Conservation (phyloP, 1,139 yeast genomes). For the Trichomonascaceae sp. region DNA sequence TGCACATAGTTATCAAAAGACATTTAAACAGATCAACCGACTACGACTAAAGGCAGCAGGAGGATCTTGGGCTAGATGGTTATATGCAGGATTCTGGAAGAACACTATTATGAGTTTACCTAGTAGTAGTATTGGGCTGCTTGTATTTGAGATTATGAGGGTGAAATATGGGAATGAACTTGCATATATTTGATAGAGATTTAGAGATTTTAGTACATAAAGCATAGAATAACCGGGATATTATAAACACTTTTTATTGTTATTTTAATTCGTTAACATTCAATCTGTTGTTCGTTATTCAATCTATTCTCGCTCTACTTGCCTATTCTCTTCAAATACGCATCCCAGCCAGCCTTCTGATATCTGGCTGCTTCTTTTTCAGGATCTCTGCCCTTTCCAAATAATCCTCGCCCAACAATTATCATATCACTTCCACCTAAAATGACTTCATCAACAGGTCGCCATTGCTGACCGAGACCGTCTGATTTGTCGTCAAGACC, state of each 20-base stretch:
- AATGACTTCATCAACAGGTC: constrained; percentile 82
- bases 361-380: constrained; percentile 80
- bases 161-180: constrained; percentile 31
- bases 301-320: not conserved
- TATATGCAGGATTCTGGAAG: constrained; percentile 70
- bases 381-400: constrained; percentile 95
- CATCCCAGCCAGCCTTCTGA: constrained; percentile 90
- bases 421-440: constrained; percentile 84
- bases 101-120: constrained; percentile 77
- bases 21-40: constrained; percentile 52
- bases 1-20: constrained; percentile 56
- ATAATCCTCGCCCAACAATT: constrained; percentile 94
- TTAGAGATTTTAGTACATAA: not conserved
- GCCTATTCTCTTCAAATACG: constrained; percentile 41
- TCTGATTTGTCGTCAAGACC: constrained; percentile 98
- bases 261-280: not conserved
- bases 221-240: not conserved
- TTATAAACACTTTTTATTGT: not conserved
- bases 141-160: constrained; percentile 80
- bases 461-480: constrained; percentile 90
- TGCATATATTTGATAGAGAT: not conserved
- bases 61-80: constrained; percentile 55
- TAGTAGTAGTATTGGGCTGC: constrained; percentile 77
- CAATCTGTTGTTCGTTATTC: not conserved
- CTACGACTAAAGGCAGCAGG: constrained; percentile 49